Base-by-base conservation (phyloP, 148 eudicot species). In the Rhododendron molle region DNA sequence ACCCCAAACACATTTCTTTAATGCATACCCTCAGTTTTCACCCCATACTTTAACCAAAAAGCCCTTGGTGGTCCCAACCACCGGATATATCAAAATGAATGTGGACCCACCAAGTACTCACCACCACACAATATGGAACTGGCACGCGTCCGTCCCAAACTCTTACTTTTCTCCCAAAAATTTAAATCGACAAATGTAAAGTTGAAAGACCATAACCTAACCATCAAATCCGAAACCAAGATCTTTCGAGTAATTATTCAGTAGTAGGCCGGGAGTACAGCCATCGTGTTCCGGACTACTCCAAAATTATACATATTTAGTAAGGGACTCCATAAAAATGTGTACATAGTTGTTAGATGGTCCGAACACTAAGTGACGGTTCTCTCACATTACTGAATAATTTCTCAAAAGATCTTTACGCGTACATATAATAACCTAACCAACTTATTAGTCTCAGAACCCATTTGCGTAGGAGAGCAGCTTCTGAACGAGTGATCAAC, bases 11-110 rank as follows among this genome's bases (percentile, higher is more conserved):
- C 44, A 6, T 40, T 40, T 40, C 47, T 83, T 83, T 20, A 76
- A 83, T 62, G 81, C 89, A 54, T 16, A 71, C 81, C 81, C 83
- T 76, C n/a, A 49, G 74, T 73, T 58, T 62, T 50, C 58, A 81
- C 81, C 76, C 81, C 76, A 84, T 81, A 49, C 85, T 72, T 44
- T 23, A 9, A 54, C 50, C 81, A 34, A 36, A 81, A 74, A 60
- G n/a, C 74, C 67, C 32, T 38, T 36, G 71, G 76, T 85, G 89
- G 87, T 87, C 89, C 85, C 74, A 74, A 74, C 46, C 71, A 62
- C 89, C 77, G 34, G 60, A 84, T 80, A 23, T 74, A 72, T 69
- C 77, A 62, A 82, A 43, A n/a, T 49, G 16, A 62, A 73, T 58
- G 74, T 82, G 82, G 82, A 50, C 85, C 73, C 73, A 82, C 76